These are phyloP conservation scores for Carallia pectinifolia DNA, from an alignment of 345 rosid genomes.

Conservation along the genomic window DNA sequence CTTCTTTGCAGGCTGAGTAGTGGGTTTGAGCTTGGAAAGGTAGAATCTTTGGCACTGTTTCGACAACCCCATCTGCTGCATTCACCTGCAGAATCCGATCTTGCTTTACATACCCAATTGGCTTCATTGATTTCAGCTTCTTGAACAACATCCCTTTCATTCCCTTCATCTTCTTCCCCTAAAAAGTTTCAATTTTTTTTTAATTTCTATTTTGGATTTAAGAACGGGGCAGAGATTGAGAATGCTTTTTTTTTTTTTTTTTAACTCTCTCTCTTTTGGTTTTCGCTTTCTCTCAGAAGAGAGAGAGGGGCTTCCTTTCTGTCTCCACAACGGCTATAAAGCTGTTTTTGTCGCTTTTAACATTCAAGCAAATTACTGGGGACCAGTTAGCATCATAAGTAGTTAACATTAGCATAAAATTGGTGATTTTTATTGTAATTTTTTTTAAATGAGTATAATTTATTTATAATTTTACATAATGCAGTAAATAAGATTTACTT, in stretches of 20 bases:
- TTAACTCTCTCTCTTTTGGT: background rate
- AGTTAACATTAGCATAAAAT: too few relatives aligned
- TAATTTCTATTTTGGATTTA: background rate
- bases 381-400: background rate
- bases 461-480: too few relatives aligned
- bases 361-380: slow-evolving; percentile 20
- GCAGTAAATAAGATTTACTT: too few relatives aligned
- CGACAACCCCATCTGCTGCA: slow-evolving; percentile 58
- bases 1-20: slow-evolving; percentile 18
- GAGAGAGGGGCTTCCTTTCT: slow-evolving; percentile 13
- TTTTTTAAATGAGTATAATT: background rate
- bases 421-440: too few relatives aligned
- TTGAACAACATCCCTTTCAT: slow-evolving; percentile 71
- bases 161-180: slow-evolving; percentile 49
- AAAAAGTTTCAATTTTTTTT: background rate
- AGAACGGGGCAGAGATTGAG: slow-evolving; percentile 9
- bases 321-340: slow-evolving; percentile 84
- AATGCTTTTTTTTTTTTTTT: background rate
- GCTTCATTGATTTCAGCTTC: slow-evolving; percentile 60
- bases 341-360: slow-evolving; percentile 29
- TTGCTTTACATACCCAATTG: slow-evolving; percentile 59
- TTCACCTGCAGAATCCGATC: slow-evolving; percentile 57
- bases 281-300: background rate
- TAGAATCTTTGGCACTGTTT: slow-evolving; percentile 29
- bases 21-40: slow-evolving; percentile 29